Percentiles rank a stretch among this genome's conserved stretches.
Conservation (phyloP, 1,139 yeast genomes). For the Protomyces macrosporus region DNA sequence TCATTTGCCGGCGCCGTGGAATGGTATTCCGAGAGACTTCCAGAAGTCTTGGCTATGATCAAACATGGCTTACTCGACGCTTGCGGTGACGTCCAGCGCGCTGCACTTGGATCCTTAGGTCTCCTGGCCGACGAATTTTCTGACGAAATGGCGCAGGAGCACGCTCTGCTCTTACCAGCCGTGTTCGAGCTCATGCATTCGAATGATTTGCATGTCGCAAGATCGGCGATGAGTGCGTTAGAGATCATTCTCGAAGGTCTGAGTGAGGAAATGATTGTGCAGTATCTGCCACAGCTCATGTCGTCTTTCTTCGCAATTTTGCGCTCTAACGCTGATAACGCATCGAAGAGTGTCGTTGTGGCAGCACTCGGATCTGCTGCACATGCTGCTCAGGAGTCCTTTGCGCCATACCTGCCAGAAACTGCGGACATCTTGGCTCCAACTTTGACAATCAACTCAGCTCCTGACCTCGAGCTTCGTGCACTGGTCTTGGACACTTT, state of each 20-base stretch:
- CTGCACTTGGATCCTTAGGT: conserved; percentile 77
- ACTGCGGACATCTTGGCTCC: conserved; percentile 79
- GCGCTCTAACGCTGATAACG: conserved; percentile 25
- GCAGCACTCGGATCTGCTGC: conserved; percentile 98
- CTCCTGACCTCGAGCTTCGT: conserved; percentile 40
- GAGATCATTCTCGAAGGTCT: conserved; percentile 90
- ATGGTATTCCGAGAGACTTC: conserved; percentile 68
- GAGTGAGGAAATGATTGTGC: conserved; percentile 72
- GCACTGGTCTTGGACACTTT: conserved; percentile 90
- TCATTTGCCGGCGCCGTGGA: conserved; percentile 94
- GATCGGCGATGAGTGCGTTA: conserved; percentile 82
- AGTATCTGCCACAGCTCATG: conserved; percentile 82
- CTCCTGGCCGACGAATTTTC: conserved; percentile 79
- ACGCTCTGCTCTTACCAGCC: conserved; percentile 74
- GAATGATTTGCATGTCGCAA: conserved; percentile 75
- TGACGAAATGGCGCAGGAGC: conserved; percentile 72
- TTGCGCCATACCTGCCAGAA: conserved; percentile 75
- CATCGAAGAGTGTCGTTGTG: conserved; percentile 54
- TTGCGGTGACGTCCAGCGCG: conserved; percentile 72
- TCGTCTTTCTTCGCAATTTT: conserved; percentile 81
- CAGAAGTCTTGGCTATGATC: conserved; percentile 65
- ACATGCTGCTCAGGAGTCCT: conserved; percentile 84
- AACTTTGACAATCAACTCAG: conserved; percentile 46
- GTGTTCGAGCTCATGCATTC: conserved; percentile 88
- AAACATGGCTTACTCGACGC: conserved; percentile 72